A percentile compares a stretch with the other conserved stretches of the same genome.
phyloP scores from a whole-genome alignment of 2,329 filamentous ascomycete genomes.

The Xylaria sp. region DNA sequence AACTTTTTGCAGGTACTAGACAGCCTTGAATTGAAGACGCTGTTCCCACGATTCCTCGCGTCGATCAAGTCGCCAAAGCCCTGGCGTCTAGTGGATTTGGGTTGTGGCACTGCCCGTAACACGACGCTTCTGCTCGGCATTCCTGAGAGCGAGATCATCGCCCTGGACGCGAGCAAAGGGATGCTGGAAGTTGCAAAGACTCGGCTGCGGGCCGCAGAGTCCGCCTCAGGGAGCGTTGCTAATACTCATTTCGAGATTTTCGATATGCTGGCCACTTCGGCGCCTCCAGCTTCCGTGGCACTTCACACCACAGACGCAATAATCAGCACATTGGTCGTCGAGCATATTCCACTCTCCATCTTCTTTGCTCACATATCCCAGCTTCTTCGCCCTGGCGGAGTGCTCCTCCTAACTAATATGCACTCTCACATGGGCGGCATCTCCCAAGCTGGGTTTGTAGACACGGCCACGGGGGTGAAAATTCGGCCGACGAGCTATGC shows the following conservation, averaged over 20 bases:
- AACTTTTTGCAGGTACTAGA: conserved; percentile 75
- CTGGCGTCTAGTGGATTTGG: conserved; percentile 67
- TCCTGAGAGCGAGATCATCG: conserved; percentile 56
- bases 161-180: conserved; percentile 65
- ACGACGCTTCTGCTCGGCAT: conserved; percentile 62
- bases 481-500: conserved; percentile 69
- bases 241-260: conserved; percentile 50
- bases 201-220: conserved; percentile 45
- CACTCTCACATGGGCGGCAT: conserved; percentile 70
- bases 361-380: conserved; percentile 61
- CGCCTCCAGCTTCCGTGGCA: conserved; percentile 40
- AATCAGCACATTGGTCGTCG: conserved; percentile 71
- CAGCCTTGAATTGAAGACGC: conserved; percentile 61
- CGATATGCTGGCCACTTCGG: conserved; percentile 51
- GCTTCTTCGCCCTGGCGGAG: conserved; percentile 60
- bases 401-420: conserved; percentile 74
- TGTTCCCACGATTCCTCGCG: conserved; percentile 62
- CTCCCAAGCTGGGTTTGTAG: conserved; percentile 71
- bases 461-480: conserved; percentile 63
- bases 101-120: conserved; percentile 73
- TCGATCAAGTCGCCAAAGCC: conserved; percentile 46
- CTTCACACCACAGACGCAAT: conserved; percentile 56
- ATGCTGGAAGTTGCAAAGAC: conserved; percentile 67
- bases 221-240: neutral
- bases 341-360: conserved; percentile 65